Base-by-base conservation (phyloP, 345 rosid genomes). In the Geranium brycei region DNA sequence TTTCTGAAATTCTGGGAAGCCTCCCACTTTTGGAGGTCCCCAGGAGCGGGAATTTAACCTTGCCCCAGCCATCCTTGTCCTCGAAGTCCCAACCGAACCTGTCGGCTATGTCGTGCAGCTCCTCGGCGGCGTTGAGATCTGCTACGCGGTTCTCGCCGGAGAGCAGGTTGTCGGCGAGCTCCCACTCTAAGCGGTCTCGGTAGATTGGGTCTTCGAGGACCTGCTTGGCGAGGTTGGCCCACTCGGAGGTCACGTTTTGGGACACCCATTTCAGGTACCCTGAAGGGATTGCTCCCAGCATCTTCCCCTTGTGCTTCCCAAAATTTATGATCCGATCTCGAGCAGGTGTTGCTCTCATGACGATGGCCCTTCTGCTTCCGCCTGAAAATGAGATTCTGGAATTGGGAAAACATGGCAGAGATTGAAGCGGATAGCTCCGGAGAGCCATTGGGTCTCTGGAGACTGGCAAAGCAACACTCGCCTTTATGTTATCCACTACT, bases 41-140 rank as follows among this genome's bases (percentile, higher is more conserved):
- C 16, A 91, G 58, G 2, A 88, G 82, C 82, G 81, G 85, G 40
- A 83, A 88, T 17, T 87, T 74, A 64, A 91, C 67, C 63, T 66
- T 73, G 5, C 84, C 76, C 95, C 97, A 91, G 57, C 86, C 91
- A 58, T 59, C 72, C 74, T 80, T 81, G 67, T 88, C 90, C 17
- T 81, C 84, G 35, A 82, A 80, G 66, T 91, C 91, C 95, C 96
- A 91, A 65, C 96, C 91, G 59, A 88, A 91, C 63, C 87, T 81
- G 69, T 82, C 84, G 62, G 87, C 87, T n/a, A 87, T 71, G 68
- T 85, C 97, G 70, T 77, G 61, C 87, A 91, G 66, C 70, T 68
- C 72, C 1, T 87, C 69, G 58, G 80, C 89, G 19, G 83, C 82
- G 53, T 63, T 69, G 19, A 17, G 64, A 14, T 28, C 59, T 23